Percentiles rank a stretch among this genome's conserved stretches.
Conservation (phyloP, 495 filamentous ascomycete genomes). For the Podospora appendiculata region DNA sequence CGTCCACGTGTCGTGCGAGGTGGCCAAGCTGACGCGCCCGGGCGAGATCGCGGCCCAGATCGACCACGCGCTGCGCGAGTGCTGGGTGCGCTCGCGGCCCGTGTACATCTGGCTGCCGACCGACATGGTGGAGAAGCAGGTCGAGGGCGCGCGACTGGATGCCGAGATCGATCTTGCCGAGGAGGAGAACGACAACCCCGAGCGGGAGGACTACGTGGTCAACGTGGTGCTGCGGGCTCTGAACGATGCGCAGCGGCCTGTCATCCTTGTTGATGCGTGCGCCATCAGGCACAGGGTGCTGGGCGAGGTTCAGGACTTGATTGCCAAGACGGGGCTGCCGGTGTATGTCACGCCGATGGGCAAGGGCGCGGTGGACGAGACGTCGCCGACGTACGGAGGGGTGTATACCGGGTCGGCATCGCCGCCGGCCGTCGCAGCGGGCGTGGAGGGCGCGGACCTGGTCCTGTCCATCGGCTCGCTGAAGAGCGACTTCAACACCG, state of each 20-base stretch:
- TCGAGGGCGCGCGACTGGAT: slow-evolving; percentile 61
- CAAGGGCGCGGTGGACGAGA: slow-evolving; percentile 80
- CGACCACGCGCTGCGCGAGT: slow-evolving; percentile 73
- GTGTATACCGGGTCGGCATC: slow-evolving; percentile 84
- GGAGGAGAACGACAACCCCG: slow-evolving; percentile 53
- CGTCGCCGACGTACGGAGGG: slow-evolving; percentile 66
- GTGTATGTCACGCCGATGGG: slow-evolving; percentile 90
- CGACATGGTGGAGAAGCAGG: slow-evolving; percentile 73
- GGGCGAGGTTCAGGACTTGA: slow-evolving; percentile 67
- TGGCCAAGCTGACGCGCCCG: slow-evolving; percentile 61
- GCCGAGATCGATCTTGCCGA: slow-evolving; percentile 59
- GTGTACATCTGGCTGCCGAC: slow-evolving; percentile 84
- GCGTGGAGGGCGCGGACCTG: slow-evolving; percentile 74
- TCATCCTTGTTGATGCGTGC: slow-evolving; percentile 88
- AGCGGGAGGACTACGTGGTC: slow-evolving; percentile 78
- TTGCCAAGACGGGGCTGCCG: slow-evolving; percentile 68
- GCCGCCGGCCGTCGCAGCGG: slow-evolving; percentile 58
- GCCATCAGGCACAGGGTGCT: slow-evolving; percentile 73
- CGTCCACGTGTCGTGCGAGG: slow-evolving; percentile 58
- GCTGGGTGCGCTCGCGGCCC: slow-evolving; percentile 64
- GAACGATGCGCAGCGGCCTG: slow-evolving; percentile 63
- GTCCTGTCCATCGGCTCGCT: slow-evolving; percentile 79
- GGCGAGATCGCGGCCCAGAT: slow-evolving; percentile 64
- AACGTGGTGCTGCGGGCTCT: slow-evolving; percentile 71
- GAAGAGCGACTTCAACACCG: slow-evolving; percentile 82